Evolutionary conservation across 345 rosid genomes (phyloP).

Genomic region (Pugionium dolabratum): DNA sequence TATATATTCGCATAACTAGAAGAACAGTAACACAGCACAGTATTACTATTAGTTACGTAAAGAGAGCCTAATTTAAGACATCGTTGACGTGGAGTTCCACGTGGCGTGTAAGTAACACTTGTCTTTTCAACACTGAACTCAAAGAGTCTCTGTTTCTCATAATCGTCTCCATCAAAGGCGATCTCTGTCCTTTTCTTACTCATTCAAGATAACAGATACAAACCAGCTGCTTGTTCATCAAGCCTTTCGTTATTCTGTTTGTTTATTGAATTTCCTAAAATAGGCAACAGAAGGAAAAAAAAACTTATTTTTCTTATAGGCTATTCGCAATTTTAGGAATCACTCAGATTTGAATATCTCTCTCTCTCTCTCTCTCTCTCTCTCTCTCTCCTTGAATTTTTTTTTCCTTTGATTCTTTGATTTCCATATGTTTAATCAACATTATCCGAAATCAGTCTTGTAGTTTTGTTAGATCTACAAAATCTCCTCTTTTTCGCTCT

Average conservation of each 20-base stretch:
- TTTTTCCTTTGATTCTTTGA: slow-evolving; percentile 17
- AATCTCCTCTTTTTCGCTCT: slow-evolving; percentile 3
- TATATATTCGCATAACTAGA: too few relatives aligned
- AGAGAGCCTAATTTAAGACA: background rate
- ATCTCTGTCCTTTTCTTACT: slow-evolving; percentile 3
- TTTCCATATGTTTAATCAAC: background rate
- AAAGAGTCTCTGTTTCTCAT: too few relatives aligned
- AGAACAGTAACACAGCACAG: too few relatives aligned
- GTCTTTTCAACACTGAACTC: slow-evolving; percentile 4
- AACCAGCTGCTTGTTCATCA: slow-evolving; percentile 18
- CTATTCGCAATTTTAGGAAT: slow-evolving; percentile 41
- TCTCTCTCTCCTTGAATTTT: background rate
- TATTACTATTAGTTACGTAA: too few relatives aligned
- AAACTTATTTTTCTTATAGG: slow-evolving; percentile 33
- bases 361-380: slow-evolving; percentile 20
- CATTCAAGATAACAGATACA: slow-evolving; percentile 16
- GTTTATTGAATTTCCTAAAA: slow-evolving; percentile 15
- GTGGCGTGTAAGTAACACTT: slow-evolving; percentile 14
- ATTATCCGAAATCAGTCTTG: background rate
- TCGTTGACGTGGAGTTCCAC: background rate
- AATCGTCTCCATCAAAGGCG: slow-evolving; percentile 5
- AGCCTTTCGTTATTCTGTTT: slow-evolving; percentile 26
- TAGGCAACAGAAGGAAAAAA: slow-evolving; percentile 7
- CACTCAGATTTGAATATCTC: slow-evolving; percentile 34
- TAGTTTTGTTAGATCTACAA: slow-evolving; percentile 5